Conservation (phyloP, 2,329 filamentous ascomycete species). For the Stylonectria norvegica region DNA sequence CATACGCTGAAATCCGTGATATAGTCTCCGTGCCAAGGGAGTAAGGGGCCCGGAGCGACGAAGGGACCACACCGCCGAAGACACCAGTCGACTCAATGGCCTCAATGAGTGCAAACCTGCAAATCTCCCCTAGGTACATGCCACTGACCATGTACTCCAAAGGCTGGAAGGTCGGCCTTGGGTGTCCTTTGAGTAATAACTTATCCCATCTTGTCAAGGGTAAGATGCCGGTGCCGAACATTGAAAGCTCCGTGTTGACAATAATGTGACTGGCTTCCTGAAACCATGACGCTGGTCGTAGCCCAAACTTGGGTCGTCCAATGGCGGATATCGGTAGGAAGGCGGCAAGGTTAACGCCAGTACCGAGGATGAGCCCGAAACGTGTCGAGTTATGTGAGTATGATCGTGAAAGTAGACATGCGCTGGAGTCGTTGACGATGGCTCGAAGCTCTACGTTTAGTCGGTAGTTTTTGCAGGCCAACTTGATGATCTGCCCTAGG, state of each 20-base stretch:
- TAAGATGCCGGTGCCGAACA: constrained; percentile 60
- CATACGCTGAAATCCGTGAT: constrained; percentile 56
- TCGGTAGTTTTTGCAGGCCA: constrained; percentile 48
- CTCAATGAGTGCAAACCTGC: constrained; percentile 55
- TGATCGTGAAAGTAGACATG: constrained; percentile 62
- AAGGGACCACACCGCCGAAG: constrained; percentile 55
- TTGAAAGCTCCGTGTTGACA: constrained; percentile 64
- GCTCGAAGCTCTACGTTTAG: constrained; percentile 56
- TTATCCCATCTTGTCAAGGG: constrained; percentile 61
- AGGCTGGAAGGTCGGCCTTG: constrained; percentile 58
- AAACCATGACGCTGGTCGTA: constrained; percentile 54
- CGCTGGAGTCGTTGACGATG: constrained; percentile 65
- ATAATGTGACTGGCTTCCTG: constrained; percentile 58
- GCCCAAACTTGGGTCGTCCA: constrained; percentile 53
- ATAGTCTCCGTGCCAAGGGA: constrained; percentile 60
- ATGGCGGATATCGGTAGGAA: constrained; percentile 59
- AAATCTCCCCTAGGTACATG: constrained; percentile 65
- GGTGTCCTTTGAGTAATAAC: constrained; percentile 49
- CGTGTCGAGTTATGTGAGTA: constrained; percentile 57
- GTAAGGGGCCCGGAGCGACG: constrained; percentile 50
- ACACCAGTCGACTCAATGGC: constrained; percentile 53
- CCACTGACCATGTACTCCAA: constrained; percentile 62
- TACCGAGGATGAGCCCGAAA: constrained; percentile 64
- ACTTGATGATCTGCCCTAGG: constrained; percentile 55
- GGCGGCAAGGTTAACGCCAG: constrained; percentile 63